Conservation (phyloP, 2,329 filamentous ascomycete species). For the Phyllosticta citribraziliensis region DNA sequence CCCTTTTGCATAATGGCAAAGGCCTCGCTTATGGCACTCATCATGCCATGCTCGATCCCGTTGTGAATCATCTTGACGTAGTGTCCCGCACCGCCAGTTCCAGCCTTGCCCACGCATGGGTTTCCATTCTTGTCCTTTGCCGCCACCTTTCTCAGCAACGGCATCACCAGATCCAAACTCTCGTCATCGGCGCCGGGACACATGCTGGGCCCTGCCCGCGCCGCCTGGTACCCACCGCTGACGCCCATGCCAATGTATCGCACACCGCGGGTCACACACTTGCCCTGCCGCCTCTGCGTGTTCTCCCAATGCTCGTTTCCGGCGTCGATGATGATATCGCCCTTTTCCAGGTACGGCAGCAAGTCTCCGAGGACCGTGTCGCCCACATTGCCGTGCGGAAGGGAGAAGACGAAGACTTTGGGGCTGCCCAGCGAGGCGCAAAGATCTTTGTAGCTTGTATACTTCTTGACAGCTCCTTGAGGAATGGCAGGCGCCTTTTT, state of each 20-base stretch:
- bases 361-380: constrained; percentile 39
- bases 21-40: constrained; percentile 54
- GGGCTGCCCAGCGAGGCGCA: constrained; percentile 39
- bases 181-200: constrained; percentile 53
- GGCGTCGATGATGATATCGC: constrained; percentile 59
- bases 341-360: constrained; percentile 43
- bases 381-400: constrained; percentile 41
- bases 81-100: constrained; percentile 55
- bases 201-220: constrained; percentile 56
- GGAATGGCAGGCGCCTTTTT: constrained; percentile 19
- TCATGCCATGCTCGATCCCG: constrained; percentile 64
- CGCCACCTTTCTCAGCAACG: constrained; percentile 50
- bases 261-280: constrained; percentile 48
- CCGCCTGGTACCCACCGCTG: constrained; percentile 59
- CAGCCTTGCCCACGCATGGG: constrained; percentile 52
- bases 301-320: constrained; percentile 58
- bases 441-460: constrained; percentile 39
- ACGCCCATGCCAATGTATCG: constrained; percentile 59
- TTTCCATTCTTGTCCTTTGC: constrained; percentile 51
- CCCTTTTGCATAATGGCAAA: constrained; percentile 51
- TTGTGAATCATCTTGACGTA: constrained; percentile 72
- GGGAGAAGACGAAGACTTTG: constrained; percentile 43
- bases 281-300: constrained; percentile 53
- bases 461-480: constrained; percentile 11
- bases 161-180: constrained; percentile 49